Conservation (phyloP, 2,329 filamentous ascomycete species). For the Hypoxylon sp. region DNA sequence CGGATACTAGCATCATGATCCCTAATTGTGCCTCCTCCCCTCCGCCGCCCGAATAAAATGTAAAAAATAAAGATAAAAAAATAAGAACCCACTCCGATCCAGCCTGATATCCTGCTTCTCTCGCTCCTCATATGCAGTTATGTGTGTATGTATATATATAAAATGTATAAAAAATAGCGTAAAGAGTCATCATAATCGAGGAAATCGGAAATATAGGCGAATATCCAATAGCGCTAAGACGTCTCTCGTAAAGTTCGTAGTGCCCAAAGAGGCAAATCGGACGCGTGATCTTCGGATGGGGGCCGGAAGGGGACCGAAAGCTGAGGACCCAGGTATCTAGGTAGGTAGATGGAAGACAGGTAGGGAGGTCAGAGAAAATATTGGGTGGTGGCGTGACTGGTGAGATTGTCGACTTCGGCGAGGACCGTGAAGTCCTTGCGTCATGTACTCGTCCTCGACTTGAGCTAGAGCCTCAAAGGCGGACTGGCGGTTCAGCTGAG, state of each 20-base stretch:
- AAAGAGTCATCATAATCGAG: neutral
- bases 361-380: constrained; percentile 4
- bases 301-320: constrained; percentile 7
- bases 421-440: constrained; percentile 11
- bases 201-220: constrained; percentile 20
- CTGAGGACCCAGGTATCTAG: no score
- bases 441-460: constrained; percentile 23
- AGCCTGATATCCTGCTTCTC: constrained; percentile 33
- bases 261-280: no score
- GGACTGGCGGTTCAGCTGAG: constrained; percentile 10
- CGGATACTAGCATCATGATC: neutral
- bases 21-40: constrained; percentile 13
- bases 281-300: no score
- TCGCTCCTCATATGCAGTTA: constrained; percentile 35
- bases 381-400: constrained; percentile 19
- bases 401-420: constrained; percentile 11
- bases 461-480: constrained; percentile 22
- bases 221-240: constrained; percentile 25
- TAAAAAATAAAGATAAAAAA: constrained; percentile 10
- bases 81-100: constrained; percentile 21
- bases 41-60: neutral
- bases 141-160: constrained; percentile 29
- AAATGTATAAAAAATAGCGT: constrained; percentile 15
- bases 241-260: constrained; percentile 33
- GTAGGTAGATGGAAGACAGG: constrained; percentile 14